phyloP scores from a whole-genome alignment of 1,284 basidiomycete species.

The Agroathelia rolfsii region DNA sequence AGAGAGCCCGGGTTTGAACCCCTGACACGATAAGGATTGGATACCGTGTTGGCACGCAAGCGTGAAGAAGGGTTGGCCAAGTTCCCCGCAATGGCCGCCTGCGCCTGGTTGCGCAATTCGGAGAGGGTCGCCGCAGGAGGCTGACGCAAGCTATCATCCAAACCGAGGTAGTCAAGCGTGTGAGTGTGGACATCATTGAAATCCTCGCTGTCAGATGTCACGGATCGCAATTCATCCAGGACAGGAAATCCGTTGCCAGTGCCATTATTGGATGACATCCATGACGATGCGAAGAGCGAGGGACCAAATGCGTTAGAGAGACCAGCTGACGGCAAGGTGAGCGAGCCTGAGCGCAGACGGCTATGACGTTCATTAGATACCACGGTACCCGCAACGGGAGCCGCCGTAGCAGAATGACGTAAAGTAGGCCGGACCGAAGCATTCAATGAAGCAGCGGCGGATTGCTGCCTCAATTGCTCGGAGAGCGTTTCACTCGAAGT shows the following conservation, averaged over 20 bases:
- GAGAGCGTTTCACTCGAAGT: slow-evolving; percentile 56
- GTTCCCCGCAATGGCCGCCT: slow-evolving; percentile 79
- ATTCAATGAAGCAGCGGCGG: no score
- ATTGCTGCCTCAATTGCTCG: slow-evolving; percentile 50
- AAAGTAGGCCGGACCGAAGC: slow-evolving; percentile 55
- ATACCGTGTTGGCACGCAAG: slow-evolving; percentile 83
- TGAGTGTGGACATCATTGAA: slow-evolving; percentile 91
- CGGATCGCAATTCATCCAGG: slow-evolving; percentile 71
- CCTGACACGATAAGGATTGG: slow-evolving; percentile 67
- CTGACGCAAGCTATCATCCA: slow-evolving; percentile 66
- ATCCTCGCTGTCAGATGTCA: slow-evolving; percentile 70
- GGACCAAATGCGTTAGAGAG: slow-evolving; percentile 82
- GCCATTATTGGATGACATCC: slow-evolving; percentile 62
- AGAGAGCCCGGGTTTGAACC: slow-evolving; percentile 44
- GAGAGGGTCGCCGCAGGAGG: slow-evolving; percentile 75
- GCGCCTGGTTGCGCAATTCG: slow-evolving; percentile 78
- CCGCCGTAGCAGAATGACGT: slow-evolving; percentile 57
- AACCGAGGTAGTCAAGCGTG: slow-evolving; percentile 89
- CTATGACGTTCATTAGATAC: slow-evolving; percentile 60
- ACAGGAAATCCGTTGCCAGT: slow-evolving; percentile 46
- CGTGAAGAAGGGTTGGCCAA: slow-evolving; percentile 67
- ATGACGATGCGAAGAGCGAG: slow-evolving; percentile 80
- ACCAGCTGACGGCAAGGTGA: slow-evolving; percentile 69
- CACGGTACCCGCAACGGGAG: slow-evolving; percentile 54
- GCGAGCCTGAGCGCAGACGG: slow-evolving; percentile 82